Evolutionary conservation across 495 filamentous ascomycete species (phyloP).

Genomic region (Penicillium ochrochloron): DNA sequence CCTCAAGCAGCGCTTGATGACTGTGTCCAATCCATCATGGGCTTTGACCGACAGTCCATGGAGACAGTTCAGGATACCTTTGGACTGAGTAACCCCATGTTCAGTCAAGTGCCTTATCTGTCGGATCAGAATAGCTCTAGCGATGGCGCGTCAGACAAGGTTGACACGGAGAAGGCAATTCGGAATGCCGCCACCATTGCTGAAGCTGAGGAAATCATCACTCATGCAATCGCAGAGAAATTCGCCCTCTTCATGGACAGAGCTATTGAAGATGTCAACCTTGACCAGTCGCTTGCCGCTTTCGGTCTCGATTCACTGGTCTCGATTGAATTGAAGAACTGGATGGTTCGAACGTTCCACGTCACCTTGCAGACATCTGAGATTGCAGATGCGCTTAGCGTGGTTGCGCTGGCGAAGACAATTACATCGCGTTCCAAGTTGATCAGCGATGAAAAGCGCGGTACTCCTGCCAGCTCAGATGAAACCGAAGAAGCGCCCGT

Average conservation of each 20-base stretch:
- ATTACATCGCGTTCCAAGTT: conserved; percentile 6
- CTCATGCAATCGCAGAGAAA: conserved; percentile 1
- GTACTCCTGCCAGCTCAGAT: not conserved
- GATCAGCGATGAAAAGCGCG: conserved; percentile 4
- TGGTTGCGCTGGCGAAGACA: conserved; percentile 6
- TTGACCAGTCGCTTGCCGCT: conserved; percentile 2
- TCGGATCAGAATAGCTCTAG: not conserved
- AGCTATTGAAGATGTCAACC: conserved; percentile 7
- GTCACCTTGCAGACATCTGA: conserved; percentile 5
- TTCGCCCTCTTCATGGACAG: conserved; percentile 7
- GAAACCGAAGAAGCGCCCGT: not conserved
- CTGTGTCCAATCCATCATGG: conserved; percentile 3
- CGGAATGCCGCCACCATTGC: not conserved
- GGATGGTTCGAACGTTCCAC: conserved; percentile 9
- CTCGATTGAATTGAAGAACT: conserved; percentile 7
- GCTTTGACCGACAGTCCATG: conserved; percentile 6
- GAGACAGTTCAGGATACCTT: conserved; percentile 4
- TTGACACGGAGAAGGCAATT: conserved; percentile 6
- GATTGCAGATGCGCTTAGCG: conserved; percentile 4
- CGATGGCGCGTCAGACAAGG: not conserved
- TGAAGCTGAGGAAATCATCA: conserved; percentile 6
- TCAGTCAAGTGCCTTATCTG: conserved; percentile 10
- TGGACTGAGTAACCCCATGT: conserved; percentile 4
- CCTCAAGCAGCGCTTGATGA: not conserved
- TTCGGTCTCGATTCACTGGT: conserved; percentile 6